phyloP scores from a whole-genome alignment of 352 stramenopile genomes.

The Phytophthora podocarpi region DNA sequence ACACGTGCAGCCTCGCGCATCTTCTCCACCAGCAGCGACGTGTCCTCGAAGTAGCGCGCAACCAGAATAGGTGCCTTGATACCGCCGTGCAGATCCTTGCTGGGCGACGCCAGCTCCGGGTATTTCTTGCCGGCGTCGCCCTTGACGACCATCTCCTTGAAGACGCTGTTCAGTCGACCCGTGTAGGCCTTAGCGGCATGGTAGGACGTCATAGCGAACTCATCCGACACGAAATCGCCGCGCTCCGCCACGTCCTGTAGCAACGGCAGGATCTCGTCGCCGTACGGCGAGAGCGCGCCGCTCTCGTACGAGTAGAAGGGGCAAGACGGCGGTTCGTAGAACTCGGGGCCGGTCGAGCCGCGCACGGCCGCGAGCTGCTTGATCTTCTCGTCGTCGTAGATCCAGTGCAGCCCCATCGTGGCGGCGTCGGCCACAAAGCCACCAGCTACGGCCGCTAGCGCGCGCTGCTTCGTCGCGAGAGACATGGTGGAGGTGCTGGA shows the following conservation, averaged over 20 bases:
- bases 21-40: constrained; percentile 46
- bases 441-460: constrained; percentile 49
- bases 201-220: constrained; percentile 59
- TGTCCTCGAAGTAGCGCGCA: constrained; percentile 54
- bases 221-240: constrained; percentile 46
- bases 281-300: constrained; percentile 63
- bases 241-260: constrained; percentile 53
- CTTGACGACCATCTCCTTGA: constrained; percentile 71
- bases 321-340: constrained; percentile 62
- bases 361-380: constrained; percentile 35
- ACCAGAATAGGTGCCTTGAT: constrained; percentile 66
- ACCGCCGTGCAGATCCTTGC: constrained; percentile 61
- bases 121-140: constrained; percentile 65
- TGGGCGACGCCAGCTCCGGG: constrained; percentile 53
- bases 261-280: constrained; percentile 67
- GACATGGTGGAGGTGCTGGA: constrained; percentile 10
- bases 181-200: constrained; percentile 60
- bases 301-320: constrained; percentile 70
- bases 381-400: constrained; percentile 69
- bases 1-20: constrained; percentile 53
- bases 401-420: constrained; percentile 78
- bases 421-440: constrained; percentile 69
- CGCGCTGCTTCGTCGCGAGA: constrained; percentile 44
- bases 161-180: constrained; percentile 66
- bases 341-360: constrained; percentile 35